phyloP scores from a whole-genome alignment of 495 filamentous ascomycete species.

The Penicillium lividum region DNA sequence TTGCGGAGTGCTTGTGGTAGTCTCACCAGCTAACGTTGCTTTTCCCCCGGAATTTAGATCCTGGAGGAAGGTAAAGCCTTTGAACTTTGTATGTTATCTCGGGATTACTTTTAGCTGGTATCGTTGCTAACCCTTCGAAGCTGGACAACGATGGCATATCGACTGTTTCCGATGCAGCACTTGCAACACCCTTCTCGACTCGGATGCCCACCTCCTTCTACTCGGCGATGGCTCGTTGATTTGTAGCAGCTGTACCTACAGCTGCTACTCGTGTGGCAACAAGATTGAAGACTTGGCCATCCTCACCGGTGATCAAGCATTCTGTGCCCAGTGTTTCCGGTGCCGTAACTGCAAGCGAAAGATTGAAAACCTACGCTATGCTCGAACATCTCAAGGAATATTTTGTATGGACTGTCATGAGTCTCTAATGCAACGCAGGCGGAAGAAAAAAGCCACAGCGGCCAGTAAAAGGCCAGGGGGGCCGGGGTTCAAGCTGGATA shows the following conservation, averaged over 20 bases:
- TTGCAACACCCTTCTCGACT: slow-evolving; percentile 92
- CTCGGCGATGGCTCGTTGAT: slow-evolving; percentile 97
- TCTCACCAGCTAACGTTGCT: slow-evolving; percentile 16
- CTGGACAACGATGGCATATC: slow-evolving; percentile 98
- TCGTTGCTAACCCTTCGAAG: slow-evolving; percentile 47
- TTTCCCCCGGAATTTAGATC: slow-evolving; percentile 56
- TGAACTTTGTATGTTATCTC: slow-evolving; percentile 76
- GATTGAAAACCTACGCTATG: slow-evolving; percentile 98
- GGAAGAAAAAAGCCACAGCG: slow-evolving; percentile 75
- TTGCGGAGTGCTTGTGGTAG: slow-evolving; percentile 5
- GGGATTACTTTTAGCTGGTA: background rate
- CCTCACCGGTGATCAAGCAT: slow-evolving; percentile 97
- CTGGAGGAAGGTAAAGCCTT: slow-evolving; percentile 98
- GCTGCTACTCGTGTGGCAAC: slow-evolving; percentile 93
- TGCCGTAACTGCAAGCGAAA: slow-evolving; percentile 98
- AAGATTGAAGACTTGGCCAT: slow-evolving; percentile 99
- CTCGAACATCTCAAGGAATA: slow-evolving; percentile 95
- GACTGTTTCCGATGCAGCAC: slow-evolving; percentile 99
- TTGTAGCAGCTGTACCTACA: slow-evolving; percentile 99
- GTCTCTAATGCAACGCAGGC: slow-evolving; percentile 91
- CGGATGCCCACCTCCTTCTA: slow-evolving; percentile 94
- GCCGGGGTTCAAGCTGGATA: slow-evolving; percentile 75
- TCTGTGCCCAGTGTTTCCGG: slow-evolving; percentile 94
- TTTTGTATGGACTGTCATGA: slow-evolving; percentile 99
- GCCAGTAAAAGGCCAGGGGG: slow-evolving; percentile 54